Base-by-base conservation (phyloP, 2,329 filamentous ascomycete species). In the Alternaria tenuissima region DNA sequence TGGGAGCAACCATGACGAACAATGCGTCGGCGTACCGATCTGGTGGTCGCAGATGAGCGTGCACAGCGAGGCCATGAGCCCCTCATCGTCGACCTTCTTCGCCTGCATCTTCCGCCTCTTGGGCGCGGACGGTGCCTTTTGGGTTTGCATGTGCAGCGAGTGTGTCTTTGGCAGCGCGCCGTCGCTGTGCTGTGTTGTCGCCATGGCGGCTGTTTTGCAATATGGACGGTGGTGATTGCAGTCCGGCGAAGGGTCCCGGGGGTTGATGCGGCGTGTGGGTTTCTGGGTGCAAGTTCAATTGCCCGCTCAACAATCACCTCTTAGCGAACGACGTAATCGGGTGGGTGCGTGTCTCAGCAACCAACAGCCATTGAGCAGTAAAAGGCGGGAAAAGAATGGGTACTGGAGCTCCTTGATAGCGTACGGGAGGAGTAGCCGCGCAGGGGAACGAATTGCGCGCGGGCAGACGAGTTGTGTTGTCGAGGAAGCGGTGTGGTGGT, bases 31-130 rank as follows among this genome's bases (percentile, higher is more conserved):
- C 87, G 61, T 88, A 94, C 91, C 91, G 71, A 92, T 89, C 78
- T 94, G 91, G 78, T 94, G 92, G 73, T 91, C 84, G 68, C 92
- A 87, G 76, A 94, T 86, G 88, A 90, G 92, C 73, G 85, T 83
- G 62, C 87, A 85, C 46, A 91, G 78, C 62, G 85, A 84, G 72
- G 85, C 88, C 69, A 86, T 81, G 41, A 87, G 82, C 56, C 87
- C 84, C 67, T 90, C 86, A 52, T 88, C 86, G 77, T 88, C 88
- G 74, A 83, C 82, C 81, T 86, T 89, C 64, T 85, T 79, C 12
- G 62, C 18, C 46, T 48, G 49, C 39, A 44, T 26, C 48, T 70
- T 71, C 57, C 63, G 61, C 54, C 66, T 65, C 52, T 67, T 70
- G 51, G 61, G 57, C 39, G 56, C 56, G n/a, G 51, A 51, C 24